Evolutionary conservation across 257 asterid species (phyloP).

Genomic region (Rauvolfia tetraphylla): DNA sequence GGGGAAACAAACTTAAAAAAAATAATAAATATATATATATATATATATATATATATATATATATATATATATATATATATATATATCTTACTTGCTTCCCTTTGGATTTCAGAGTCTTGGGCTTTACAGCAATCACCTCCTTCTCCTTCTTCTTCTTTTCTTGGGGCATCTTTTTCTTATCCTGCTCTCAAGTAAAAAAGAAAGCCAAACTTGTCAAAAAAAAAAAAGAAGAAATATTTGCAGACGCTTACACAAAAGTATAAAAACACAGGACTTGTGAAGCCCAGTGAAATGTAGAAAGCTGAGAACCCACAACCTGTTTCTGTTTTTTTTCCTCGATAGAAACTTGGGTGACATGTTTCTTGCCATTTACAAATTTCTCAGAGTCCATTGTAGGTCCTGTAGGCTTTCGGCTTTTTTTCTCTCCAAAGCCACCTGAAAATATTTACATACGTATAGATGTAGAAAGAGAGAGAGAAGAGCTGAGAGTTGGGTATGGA

Average conservation of each 20-base stretch:
- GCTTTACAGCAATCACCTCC: constrained; percentile 33
- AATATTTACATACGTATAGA: not conserved
- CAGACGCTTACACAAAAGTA: not conserved
- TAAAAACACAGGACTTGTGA: not conserved
- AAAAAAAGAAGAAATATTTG: too few relatives aligned
- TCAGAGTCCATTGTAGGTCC: constrained; percentile 14
- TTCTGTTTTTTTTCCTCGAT: constrained; percentile 3
- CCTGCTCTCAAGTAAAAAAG: constrained; percentile 14
- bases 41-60: too few relatives aligned
- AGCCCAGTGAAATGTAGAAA: not conserved
- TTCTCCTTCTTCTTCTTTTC: constrained; percentile 28
- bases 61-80: too few relatives aligned
- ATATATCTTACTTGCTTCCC: constrained; percentile 39
- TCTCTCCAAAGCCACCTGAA: not conserved
- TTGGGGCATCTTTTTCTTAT: constrained; percentile 18
- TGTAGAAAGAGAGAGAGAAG: not conserved
- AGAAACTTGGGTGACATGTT: not conserved
- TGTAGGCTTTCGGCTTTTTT: too few relatives aligned
- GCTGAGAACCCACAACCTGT: constrained; percentile 5
- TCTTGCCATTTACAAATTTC: constrained; percentile 1
- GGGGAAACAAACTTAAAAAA: not conserved
- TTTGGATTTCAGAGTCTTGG: constrained; percentile 48
- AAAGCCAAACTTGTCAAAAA: not conserved
- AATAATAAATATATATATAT: too few relatives aligned
- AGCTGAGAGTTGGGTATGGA: not conserved